phyloP scores from a whole-genome alignment of 768 basidiomycete genomes.

The Boletus reticuloceps region DNA sequence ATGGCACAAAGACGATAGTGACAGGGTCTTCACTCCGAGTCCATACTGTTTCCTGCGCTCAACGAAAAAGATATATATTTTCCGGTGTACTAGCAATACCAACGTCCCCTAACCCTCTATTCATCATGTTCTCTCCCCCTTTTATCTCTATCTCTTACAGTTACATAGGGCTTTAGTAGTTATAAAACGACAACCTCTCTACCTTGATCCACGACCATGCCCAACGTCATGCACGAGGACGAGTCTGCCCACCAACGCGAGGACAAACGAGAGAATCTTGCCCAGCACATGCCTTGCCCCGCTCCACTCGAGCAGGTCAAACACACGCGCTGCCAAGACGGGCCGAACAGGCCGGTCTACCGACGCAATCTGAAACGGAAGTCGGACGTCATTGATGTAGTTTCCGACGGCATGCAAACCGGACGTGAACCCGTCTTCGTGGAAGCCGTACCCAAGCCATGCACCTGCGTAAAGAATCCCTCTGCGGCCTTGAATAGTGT shows the following conservation, averaged over 20 bases:
- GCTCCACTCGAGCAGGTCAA: conserved; percentile 39
- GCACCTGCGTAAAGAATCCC: conserved; percentile 67
- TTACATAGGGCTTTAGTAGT: conserved; percentile 8
- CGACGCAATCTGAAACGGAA: conserved; percentile 43
- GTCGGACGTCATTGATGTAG: conserved; percentile 28
- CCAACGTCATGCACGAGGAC: not conserved
- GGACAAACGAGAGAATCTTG: conserved; percentile 16
- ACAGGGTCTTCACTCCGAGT: too few species aligned
- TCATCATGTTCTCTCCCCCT: not conserved
- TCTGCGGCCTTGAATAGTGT: conserved; percentile 58
- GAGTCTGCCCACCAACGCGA: conserved; percentile 3
- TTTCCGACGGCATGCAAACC: conserved; percentile 37
- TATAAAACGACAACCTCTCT: not conserved
- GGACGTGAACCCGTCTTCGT: conserved; percentile 71
- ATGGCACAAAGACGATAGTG: too few species aligned
- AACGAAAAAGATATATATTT: too few species aligned
- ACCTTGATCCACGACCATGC: not conserved
- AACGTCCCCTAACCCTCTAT: not conserved
- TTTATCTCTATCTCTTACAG: conserved; percentile 1
- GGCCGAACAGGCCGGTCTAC: conserved; percentile 32
- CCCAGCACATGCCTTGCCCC: conserved; percentile 35
- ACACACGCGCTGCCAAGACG: conserved; percentile 29
- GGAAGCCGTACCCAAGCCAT: conserved; percentile 76
- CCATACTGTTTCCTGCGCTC: not conserved
- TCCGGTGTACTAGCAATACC: not conserved